phyloP scores from a whole-genome alignment of 2,329 filamentous ascomycete genomes.

The Botrytis paeoniae region DNA sequence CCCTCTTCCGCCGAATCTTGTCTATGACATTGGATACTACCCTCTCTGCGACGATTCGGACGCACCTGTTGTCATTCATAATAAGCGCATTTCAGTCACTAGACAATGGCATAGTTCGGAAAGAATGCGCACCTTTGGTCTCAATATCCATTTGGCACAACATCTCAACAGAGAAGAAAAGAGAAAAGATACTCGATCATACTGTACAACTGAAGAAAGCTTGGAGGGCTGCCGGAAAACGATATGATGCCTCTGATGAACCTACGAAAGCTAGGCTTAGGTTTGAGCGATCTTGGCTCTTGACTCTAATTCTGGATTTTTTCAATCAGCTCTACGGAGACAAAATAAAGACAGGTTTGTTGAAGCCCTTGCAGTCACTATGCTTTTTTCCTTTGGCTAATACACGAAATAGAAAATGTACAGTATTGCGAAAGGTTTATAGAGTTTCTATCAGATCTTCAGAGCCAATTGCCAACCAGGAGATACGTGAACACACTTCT shows the following conservation, averaged over 20 bases:
- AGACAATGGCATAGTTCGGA: constrained; percentile 82
- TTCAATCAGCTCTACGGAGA: constrained; percentile 66
- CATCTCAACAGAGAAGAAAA: constrained; percentile 70
- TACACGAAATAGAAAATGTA: constrained; percentile 54
- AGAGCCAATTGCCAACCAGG: constrained; percentile 90
- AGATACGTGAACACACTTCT: constrained; percentile 89
- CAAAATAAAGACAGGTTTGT: constrained; percentile 47
- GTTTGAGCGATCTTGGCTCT: constrained; percentile 94
- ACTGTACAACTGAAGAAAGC: constrained; percentile 76
- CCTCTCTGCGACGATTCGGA: constrained; percentile 64
- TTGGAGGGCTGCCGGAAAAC: constrained; percentile 83
- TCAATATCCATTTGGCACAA: constrained; percentile 97
- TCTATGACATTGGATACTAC: constrained; percentile 78
- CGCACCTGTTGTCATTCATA: constrained; percentile 83
- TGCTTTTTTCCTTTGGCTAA: neutral
- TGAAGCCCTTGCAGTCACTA: neutral
- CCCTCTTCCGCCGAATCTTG: constrained; percentile 82
- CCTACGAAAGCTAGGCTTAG: constrained; percentile 72
- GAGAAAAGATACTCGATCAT: constrained; percentile 71
- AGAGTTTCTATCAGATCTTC: constrained; percentile 84
- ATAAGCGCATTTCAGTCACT: constrained; percentile 92
- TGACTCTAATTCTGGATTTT: constrained; percentile 80
- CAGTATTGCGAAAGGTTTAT: constrained; percentile 90
- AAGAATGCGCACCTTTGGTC: constrained; percentile 93
- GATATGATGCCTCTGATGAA: constrained; percentile 84